Evolutionary conservation across 1,284 basidiomycete genomes (phyloP).

Genomic region (Austroboletus rostrupii): DNA sequence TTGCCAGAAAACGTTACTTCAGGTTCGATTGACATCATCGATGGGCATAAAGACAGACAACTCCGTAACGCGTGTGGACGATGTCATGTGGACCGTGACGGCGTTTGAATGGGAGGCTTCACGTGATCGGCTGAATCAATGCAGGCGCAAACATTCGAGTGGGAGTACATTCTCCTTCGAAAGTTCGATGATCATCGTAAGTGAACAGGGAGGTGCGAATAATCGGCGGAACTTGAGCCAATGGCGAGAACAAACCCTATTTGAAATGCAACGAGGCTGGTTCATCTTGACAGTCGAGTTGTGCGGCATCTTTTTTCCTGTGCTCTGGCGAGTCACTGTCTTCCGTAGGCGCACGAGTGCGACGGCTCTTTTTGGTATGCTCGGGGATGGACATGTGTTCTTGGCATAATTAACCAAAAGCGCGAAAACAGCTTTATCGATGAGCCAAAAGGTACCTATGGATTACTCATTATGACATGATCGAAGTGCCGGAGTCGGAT

Average conservation of each 20-base stretch:
- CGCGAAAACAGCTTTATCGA: slow-evolving; percentile 19
- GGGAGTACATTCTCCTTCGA: slow-evolving; percentile 2
- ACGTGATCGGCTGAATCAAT: slow-evolving; percentile 5
- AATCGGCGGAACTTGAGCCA: slow-evolving; percentile 10
- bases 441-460: slow-evolving; percentile 9
- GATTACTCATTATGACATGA: slow-evolving; percentile 4
- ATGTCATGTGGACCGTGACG: background rate
- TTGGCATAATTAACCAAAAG: slow-evolving; percentile 11
- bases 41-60: background rate
- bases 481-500: slow-evolving; percentile 8
- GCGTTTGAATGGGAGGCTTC: slow-evolving; percentile 3
- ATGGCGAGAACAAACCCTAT: background rate
- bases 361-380: slow-evolving; percentile 1
- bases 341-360: background rate
- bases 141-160: background rate
- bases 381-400: background rate
- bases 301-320: slow-evolving; percentile 9
- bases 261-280: slow-evolving; percentile 18
- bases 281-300: slow-evolving; percentile 3
- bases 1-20: background rate
- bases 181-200: slow-evolving; percentile 3
- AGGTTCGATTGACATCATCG: background rate
- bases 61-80: background rate
- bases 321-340: slow-evolving; percentile 4
- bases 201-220: slow-evolving; percentile 6